Base-by-base conservation (phyloP, 495 filamentous ascomycete genomes). In the Penicillium soppii region DNA sequence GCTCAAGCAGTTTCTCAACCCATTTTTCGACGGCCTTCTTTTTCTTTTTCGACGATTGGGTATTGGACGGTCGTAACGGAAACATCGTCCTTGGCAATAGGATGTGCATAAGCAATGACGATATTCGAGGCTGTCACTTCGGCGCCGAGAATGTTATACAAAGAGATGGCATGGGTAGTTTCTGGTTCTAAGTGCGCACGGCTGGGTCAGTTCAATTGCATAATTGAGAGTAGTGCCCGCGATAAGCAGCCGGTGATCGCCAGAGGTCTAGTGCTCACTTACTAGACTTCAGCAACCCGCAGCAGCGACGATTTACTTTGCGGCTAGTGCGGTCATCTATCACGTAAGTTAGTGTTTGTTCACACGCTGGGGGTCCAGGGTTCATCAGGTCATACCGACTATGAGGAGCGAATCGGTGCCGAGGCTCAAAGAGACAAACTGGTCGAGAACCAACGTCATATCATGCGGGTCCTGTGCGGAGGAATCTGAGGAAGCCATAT, bases 81-180 rank as follows among this genome's bases (percentile, higher is more conserved):
- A 32, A 91, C 73, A 43, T 76, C 73, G 37, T 78, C 73, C 60
- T 81, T 85, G 36, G 78, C 74, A 3, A 63, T 62, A 5, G 74
- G 69, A 20, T 76, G 66, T 8, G 91, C 91, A 67, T 89, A 96
- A 42, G 86, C 82, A 56, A 98, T 85, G 10, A 76, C 78, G 19
- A 98, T 66, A n/a, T 80, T 77, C 38, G 74, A 78, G 8, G 76
- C 69, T 9, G 70, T 75, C 45, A 81, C 62, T 53, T 90, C 83
- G 17, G 87, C 90, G 82, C 89, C 95, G 26, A 98, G 84, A 33
- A 98, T 70, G 63, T 96, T 88, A 70, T 88, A 91, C 47, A 91
- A 84, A 0, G 87, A 84, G 12, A 97, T 87, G 39, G 70, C 75
- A 62, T 75, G 71, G 3, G 70, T 76, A 21, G 62, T 63, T 30